Base-by-base conservation (phyloP, 805 yeast species). In the Sugiyamaella qingdaonensis region DNA sequence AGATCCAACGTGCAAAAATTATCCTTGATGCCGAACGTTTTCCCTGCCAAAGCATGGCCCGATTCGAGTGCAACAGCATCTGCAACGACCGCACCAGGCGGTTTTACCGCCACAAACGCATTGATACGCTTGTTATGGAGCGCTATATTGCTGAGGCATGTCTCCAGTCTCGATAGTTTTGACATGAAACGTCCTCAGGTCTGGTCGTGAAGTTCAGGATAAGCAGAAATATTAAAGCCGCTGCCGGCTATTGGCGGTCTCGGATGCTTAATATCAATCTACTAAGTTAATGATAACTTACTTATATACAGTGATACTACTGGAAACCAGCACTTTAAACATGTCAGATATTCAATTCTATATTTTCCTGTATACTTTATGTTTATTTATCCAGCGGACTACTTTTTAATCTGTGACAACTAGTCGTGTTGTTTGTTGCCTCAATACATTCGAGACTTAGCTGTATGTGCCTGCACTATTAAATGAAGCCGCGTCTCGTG, bases 1-100 rank as follows among this genome's bases (percentile, higher is more conserved):
- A 78, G 76, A 10, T 76, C 77, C 7, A 64, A 69, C 0, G 97
- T 84, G 41, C 81, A 80, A 48, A 91, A 84, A 65, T 89, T 90
- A 69, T 92, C 98, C 63, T 94, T 95, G 21, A 86, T 70, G 0
- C 85, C 86, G 10, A 73, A 68, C 0, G 70, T 63, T 1, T 66
- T 61, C 7, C 73, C 72, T 11, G 36, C 48, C 27, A 77, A 56
- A 2, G 51, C 2, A 27, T 41, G 24, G 11, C 11, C 19, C 14
- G 39, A 36, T 31, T 36, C 21, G 27, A 46, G 13, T 4, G 36
- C 11, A 48, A 39, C 33, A 18, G 57, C 59, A 34, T 51, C 57
- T 13, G 48, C 18, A 43, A 39, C 33, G 10, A 64, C 54, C 4
- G 43, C 49, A 2, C 47, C 46, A 14, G 54, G 54, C 10, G 56